Percentiles rank a stretch among this genome's conserved stretches.
These are phyloP conservation scores for Diaporthe velutina DNA, from an alignment of 2,329 filamentous ascomycete species.

Conservation along the genomic window DNA sequence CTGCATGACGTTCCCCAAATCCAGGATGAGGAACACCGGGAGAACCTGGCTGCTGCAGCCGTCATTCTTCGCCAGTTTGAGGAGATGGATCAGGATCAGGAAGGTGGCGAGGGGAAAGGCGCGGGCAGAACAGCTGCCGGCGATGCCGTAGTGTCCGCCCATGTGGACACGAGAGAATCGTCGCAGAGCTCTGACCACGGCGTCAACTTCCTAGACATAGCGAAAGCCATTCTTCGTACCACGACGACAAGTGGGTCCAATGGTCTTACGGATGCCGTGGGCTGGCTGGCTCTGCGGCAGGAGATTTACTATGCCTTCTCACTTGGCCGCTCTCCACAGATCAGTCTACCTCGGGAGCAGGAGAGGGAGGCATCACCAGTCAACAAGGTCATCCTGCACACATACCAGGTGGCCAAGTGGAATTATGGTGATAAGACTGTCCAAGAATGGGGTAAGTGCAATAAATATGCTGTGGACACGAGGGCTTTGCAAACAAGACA, in stretches of 20 bases:
- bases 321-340: not conserved
- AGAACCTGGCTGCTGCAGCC: not conserved
- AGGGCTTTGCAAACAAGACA: not conserved
- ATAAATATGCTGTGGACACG: not conserved
- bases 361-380: not conserved
- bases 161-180: not conserved
- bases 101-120: not conserved
- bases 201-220: constrained; percentile 11
- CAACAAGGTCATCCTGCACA: constrained; percentile 7
- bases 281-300: not conserved
- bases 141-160: not conserved
- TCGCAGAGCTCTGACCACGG: constrained; percentile 13
- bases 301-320: constrained; percentile 12
- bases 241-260: constrained; percentile 7
- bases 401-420: constrained; percentile 20
- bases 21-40: constrained; percentile 4
- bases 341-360: not conserved
- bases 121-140: not conserved
- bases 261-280: not conserved
- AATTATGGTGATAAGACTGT: not conserved
- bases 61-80: not conserved
- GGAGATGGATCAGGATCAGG: not conserved
- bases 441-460: constrained; percentile 20
- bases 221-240: constrained; percentile 14
- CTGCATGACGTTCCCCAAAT: not conserved